These are phyloP conservation scores for Phoma herbarum DNA, from an alignment of 2,329 filamentous ascomycete genomes.

Conservation along the genomic window DNA sequence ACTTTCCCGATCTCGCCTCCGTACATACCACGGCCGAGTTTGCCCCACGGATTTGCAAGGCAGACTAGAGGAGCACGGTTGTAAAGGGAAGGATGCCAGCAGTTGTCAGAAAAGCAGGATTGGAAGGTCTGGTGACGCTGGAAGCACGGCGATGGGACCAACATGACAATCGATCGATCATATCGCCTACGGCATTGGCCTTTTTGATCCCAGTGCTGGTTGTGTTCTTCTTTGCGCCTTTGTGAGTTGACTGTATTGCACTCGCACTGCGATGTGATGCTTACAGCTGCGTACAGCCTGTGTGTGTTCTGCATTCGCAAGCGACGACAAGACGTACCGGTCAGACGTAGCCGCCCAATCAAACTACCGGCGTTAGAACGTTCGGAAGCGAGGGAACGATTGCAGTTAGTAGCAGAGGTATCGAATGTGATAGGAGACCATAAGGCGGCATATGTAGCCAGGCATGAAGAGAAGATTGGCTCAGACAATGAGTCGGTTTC, in stretches of 20 bases:
- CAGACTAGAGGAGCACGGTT: constrained; percentile 5
- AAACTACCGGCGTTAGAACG: constrained; percentile 32
- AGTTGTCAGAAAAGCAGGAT: constrained; percentile 5
- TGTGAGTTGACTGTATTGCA: constrained; percentile 33
- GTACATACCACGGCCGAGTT: constrained; percentile 5
- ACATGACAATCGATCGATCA: constrained; percentile 23
- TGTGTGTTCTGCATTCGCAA: constrained; percentile 36
- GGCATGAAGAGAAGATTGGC: constrained; percentile 4
- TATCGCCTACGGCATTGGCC: constrained; percentile 41
- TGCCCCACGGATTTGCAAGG: constrained; percentile 6
- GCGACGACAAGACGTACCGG: constrained; percentile 19
- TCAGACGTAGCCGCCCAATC: constrained; percentile 6
- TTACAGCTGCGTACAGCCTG: constrained; percentile 22
- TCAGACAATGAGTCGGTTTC: constrained; percentile 29
- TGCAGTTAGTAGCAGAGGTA: constrained; percentile 36
- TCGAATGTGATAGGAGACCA: constrained; percentile 13
- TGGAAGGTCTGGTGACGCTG: constrained; percentile 2
- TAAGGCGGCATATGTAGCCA: constrained; percentile 11
- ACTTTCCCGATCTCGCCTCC: constrained; percentile 12
- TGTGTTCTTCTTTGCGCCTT: constrained; percentile 39
- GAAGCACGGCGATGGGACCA: constrained; percentile 16
- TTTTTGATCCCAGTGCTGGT: constrained; percentile 43
- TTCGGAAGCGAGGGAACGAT: constrained; percentile 33
- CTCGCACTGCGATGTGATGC: neutral
- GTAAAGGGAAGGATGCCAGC: constrained; percentile 20